Percentiles rank a stretch among this genome's conserved stretches.
Conservation (phyloP, 352 stramenopile species). For the Blastocystis hominis region DNA sequence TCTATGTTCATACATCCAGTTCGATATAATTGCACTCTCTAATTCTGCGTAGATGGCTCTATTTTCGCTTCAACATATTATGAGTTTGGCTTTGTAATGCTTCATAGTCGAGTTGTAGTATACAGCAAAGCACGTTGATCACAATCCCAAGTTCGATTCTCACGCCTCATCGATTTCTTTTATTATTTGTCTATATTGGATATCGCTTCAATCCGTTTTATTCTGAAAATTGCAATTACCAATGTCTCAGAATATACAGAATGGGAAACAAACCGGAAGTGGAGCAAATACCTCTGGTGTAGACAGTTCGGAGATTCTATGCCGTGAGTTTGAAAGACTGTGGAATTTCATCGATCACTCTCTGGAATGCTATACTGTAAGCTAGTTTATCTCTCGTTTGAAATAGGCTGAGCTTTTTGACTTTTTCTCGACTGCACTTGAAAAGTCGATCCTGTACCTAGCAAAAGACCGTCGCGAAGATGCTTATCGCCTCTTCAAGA, state of each 20-base stretch:
- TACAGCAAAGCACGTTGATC: too few relatives aligned
- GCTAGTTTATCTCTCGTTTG: background rate
- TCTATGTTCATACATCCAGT: too few relatives aligned
- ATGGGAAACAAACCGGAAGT: background rate
- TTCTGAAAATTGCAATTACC: too few relatives aligned
- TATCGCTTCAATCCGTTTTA: too few relatives aligned
- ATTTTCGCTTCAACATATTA: too few relatives aligned
- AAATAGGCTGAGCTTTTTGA: background rate
- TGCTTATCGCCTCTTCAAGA: background rate
- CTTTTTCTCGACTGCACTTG: background rate
- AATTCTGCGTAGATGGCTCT: too few relatives aligned
- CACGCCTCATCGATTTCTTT: too few relatives aligned
- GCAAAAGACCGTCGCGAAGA: background rate
- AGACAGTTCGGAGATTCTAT: background rate
- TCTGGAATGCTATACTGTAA: background rate
- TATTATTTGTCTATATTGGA: too few relatives aligned
- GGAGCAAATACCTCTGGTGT: background rate
- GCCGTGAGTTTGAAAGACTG: background rate
- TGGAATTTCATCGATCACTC: background rate
- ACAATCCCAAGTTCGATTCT: too few relatives aligned
- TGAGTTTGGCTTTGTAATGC: too few relatives aligned
- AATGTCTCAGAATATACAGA: background rate
- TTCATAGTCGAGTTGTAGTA: too few relatives aligned
- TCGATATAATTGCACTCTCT: too few relatives aligned
- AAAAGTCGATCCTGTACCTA: background rate